A percentile compares a stretch with the other conserved stretches of the same genome.
Conservation (phyloP, 331 rosid species). For the Phaseolus coccineus region DNA sequence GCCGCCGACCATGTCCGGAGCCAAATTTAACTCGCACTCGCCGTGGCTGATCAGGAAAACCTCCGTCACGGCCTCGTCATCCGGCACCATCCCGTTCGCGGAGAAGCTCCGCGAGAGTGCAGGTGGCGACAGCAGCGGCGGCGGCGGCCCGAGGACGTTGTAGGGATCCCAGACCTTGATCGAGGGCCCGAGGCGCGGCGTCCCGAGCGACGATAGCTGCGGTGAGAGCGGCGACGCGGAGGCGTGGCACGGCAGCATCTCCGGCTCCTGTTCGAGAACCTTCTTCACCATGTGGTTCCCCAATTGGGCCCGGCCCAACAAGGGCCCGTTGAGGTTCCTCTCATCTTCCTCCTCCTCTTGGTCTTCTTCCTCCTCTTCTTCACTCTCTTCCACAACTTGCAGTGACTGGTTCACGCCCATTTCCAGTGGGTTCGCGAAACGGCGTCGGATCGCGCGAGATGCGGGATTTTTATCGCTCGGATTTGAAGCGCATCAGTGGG, state of each 20-base stretch:
- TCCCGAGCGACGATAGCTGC: conserved; percentile 89
- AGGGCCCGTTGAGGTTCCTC: conserved; percentile 46
- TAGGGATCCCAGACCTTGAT: conserved; percentile 98
- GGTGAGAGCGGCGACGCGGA: conserved; percentile 96
- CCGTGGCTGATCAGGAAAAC: conserved; percentile 88
- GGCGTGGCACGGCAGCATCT: conserved; percentile 91
- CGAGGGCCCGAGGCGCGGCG: conserved; percentile 91
- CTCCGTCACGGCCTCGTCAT: conserved; percentile 61
- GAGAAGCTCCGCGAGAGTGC: conserved; percentile 74
- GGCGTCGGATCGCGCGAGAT: conserved; percentile 25
- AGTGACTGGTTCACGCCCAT: conserved; percentile 47
- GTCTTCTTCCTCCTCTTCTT: conserved; percentile 13
- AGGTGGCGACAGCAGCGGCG: conserved; percentile 50
- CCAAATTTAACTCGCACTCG: conserved; percentile 77
- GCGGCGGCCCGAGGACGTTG: conserved; percentile 80
- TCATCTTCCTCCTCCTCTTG: conserved; percentile 52
- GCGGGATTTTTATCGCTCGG: not conserved
- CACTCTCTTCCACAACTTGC: conserved; percentile 34
- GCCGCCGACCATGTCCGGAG: conserved; percentile 82
- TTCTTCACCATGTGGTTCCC: conserved; percentile 68
- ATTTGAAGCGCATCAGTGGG: conserved; percentile 7
- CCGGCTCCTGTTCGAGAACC: conserved; percentile 95
- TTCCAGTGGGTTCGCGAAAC: not conserved
- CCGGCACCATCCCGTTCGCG: conserved; percentile 55
- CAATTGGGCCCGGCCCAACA: conserved; percentile 48